Base-by-base conservation (phyloP, 768 basidiomycete species). In the Lactarius deliciosus region DNA sequence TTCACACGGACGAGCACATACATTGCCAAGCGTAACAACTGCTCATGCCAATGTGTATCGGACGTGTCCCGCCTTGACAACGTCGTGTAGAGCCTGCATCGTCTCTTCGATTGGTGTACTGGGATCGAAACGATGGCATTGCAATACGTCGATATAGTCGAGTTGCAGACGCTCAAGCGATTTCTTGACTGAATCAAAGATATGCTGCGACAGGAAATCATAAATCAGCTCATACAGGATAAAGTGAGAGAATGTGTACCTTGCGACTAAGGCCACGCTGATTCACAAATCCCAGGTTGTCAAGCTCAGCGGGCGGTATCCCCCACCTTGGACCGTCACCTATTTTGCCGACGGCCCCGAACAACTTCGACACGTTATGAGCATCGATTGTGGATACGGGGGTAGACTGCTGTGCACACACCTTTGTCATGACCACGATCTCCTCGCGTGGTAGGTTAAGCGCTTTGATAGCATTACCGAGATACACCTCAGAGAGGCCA, bases 101-200 rank as follows among this genome's bases (percentile, higher is more conserved):
- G 68, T 66, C 60, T 69, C 68, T 20, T 69, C 68, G 13, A 69
- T 66, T 6, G 68, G 80, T 0, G 82, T 82, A 20, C 77, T 72
- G 13, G 70, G 61, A 65, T 77, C 76, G 57, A 77, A 77, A 32
- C 74, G 74, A 62, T 75, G 74, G 69, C 75, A 89, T 77, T 91
- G 90, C 9, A 91, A 76, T 1, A 92, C 76, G 71, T 92, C 92
- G 71, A 93, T 80, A 69, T 91, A 90, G 60, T 92, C 91, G 34
- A 90, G 74, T 55, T 91, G 87, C 3, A 93, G 80, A 22, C 90
- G 81, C 72, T 88, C 76, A 66, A 92, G 75, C 53, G 85, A 85
- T 20, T 78, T 76, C 71, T 87, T 86, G 38, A 89, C 83, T 0
- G 85, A 78, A 36, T 87, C 88, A 69, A 93, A 92, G 43, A 92